Base-by-base conservation (phyloP, 2,329 filamentous ascomycete genomes). In the Aspergillus thermomutatus region DNA sequence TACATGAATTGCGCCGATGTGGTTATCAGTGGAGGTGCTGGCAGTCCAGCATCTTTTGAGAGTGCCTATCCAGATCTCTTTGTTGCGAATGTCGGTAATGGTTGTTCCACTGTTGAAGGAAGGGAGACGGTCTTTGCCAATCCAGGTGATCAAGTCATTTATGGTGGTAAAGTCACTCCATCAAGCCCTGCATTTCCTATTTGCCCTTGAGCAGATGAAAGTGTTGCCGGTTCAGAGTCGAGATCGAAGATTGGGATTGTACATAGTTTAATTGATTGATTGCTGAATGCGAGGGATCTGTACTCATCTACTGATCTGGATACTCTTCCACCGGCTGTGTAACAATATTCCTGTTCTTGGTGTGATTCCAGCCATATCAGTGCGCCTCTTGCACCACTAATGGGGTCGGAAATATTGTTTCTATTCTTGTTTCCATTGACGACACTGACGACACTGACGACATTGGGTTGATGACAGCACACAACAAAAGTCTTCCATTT, bases 1-100 rank as follows among this genome's bases (percentile, higher is more conserved):
- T 92, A 92, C 80, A 90, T 90, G 86, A 89, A 90, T 73, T 92
- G 89, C 70, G 88, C 88, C 5, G 77, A 82, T 41, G 81, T 91
- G 65, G 82, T 80, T 61, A 85, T 91, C 28, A 63, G 69, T 6
- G 68, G 66, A 10, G 55, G 55, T 1, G 53, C 49, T 43, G 55
- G 54, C 17, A 55, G 31, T 21, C 17, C n/a, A 8, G 37, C n/a
- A 4, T 51, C 54, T 1, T 57, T 57, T 25, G 45, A 6, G 21
- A 45, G 26, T 7, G 14, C 14, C 2, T 57, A 57, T 40, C 57
- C 57, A 6, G 55, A 57, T 21, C 27, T 60, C 5, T 60, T 57
- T 10, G 52, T 57, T 11, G 57, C 57, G 7, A 60, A 60, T 49
- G 57, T 60, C 7, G 37, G 37, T 14, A 60, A 60, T 41, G 57